Base-by-base conservation (phyloP, 2,329 filamentous ascomycete species). In the Thelonectria discophora region DNA sequence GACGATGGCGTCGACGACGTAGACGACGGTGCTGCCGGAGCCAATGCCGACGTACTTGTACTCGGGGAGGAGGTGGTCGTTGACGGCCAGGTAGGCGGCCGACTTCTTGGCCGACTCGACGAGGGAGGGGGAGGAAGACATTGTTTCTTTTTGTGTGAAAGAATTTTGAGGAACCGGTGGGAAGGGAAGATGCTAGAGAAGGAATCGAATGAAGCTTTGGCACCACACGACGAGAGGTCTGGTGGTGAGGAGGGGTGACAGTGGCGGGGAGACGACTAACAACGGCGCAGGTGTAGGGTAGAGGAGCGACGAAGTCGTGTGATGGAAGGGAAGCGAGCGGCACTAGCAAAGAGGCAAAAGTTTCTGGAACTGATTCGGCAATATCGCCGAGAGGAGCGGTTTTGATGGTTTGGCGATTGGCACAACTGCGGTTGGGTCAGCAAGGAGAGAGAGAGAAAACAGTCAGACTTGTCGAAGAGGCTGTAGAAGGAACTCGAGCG, bases 1-100 rank as follows among this genome's bases (percentile, higher is more conserved):
- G 39, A 84, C 84, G 77, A 96, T 94, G 58, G 91, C 91, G 69
- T 94, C 90, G 62, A 95, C 91, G 50, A 94, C 91, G 77, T 94
- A 93, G 72, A 93, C 87, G 65, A 95, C 92, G 18, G 90, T 93
- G 70, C 89, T 91, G 62, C 91, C 91, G 60, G 90, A 93, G 65
- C 92, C 92, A 76, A 95, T 94, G 69, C 92, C 92, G 68, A 94
- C 83, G 73, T 86, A 89, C 57, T 80, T 84, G 80, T 86, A 86
- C 42, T 80, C 77, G 43, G 84, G 82, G 57, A 82, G 81, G 72
- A 94, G 90, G 78, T 93, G 87, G 63, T 93, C 89, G 56, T 84
- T 81, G 46, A 94, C 91, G 50, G 92, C 92, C 69, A 86, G 87
- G 76, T 84, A 88, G 65, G 91, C 92, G 54, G 92, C 92, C 43